Evolutionary conservation across 2,329 filamentous ascomycete genomes (phyloP).

Genomic region (Fusarium sp.): DNA sequence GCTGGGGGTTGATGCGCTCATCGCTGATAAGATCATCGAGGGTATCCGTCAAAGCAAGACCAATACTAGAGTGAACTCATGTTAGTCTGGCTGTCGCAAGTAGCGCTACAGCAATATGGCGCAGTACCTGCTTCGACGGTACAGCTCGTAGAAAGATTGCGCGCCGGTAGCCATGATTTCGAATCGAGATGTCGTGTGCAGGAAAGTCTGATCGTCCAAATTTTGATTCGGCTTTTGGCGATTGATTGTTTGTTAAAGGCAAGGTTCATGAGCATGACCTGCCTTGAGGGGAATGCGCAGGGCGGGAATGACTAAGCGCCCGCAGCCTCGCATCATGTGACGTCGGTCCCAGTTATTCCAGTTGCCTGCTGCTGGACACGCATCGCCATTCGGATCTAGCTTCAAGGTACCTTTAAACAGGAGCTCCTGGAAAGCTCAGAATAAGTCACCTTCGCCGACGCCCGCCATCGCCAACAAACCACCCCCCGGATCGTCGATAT

Average conservation of each 20-base stretch:
- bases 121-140: constrained; percentile 94
- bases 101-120: constrained; percentile 46
- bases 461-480: constrained; percentile 38
- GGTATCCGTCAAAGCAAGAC: constrained; percentile 92
- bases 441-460: constrained; percentile 41
- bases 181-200: constrained; percentile 1
- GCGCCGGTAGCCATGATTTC: constrained; percentile 63
- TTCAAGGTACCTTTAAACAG: constrained; percentile 48
- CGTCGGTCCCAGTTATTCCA: constrained; percentile 46
- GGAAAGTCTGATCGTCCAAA: not conserved
- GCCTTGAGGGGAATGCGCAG: constrained; percentile 26
- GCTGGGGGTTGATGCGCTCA: constrained; percentile 94
- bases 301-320: constrained; percentile 48
- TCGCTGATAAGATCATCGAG: constrained; percentile 97
- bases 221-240: constrained; percentile 7
- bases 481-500: constrained; percentile 42
- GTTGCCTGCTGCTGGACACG: constrained; percentile 47
- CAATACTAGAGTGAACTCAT: constrained; percentile 75
- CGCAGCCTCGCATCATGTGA: constrained; percentile 56
- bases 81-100: constrained; percentile 52
- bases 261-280: constrained; percentile 34
- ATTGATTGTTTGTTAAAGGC: constrained; percentile 28
- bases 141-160: constrained; percentile 90
- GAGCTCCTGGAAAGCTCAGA: constrained; percentile 51
- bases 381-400: constrained; percentile 44